These are phyloP conservation scores for Heracleum sosnowskyi DNA, from an alignment of 129 eudicot genomes.

Conservation along the genomic window DNA sequence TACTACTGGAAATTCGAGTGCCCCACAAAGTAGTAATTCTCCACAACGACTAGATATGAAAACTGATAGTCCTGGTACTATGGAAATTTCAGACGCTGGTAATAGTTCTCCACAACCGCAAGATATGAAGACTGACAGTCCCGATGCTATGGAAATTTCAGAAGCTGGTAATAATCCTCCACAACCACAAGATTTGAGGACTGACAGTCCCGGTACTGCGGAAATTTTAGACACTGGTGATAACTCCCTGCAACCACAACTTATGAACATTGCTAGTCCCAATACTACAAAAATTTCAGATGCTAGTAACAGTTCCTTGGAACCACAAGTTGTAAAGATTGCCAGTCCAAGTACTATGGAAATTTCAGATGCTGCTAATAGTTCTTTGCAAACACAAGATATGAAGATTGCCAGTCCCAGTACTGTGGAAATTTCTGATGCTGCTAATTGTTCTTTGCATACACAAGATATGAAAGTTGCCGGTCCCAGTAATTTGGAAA, in stretches of 20 bases:
- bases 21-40: neutral
- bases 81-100: neutral
- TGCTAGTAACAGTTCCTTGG: neutral
- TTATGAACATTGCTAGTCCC: neutral
- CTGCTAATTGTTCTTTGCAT: neutral
- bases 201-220: neutral
- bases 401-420: neutral
- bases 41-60: neutral
- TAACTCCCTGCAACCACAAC: neutral
- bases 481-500: neutral
- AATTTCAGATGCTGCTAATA: neutral
- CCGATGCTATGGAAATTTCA: neutral
- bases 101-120: neutral
- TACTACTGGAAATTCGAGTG: conserved; percentile 8
- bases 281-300: neutral
- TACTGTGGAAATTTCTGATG: neutral
- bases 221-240: neutral
- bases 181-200: neutral
- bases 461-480: neutral
- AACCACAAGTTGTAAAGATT: neutral
- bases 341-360: neutral
- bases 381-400: neutral
- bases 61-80: neutral
- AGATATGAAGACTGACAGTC: neutral
- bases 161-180: neutral